phyloP scores from a whole-genome alignment of 495 filamentous ascomycete genomes.

The Hyaloscypha variabilis region DNA sequence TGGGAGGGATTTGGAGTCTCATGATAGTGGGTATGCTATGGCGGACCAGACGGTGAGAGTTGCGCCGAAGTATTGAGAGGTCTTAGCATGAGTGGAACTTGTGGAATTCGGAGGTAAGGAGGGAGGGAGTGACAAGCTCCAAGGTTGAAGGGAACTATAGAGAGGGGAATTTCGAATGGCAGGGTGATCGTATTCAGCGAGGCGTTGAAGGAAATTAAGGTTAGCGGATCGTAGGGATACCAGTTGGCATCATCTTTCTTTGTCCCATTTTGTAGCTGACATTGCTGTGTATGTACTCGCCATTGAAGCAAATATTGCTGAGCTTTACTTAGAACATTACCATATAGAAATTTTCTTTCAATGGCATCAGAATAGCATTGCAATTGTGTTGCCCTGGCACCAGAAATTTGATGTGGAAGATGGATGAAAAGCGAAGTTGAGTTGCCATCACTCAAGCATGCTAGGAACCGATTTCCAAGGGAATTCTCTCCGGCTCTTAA shows the following conservation, averaged over 20 bases:
- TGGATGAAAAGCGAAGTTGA: no score
- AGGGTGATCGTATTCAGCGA: not conserved
- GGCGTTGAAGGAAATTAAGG: not conserved
- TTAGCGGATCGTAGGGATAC: not conserved
- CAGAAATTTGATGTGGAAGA: no score
- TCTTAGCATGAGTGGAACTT: not conserved
- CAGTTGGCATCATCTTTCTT: not conserved
- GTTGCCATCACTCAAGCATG: no score
- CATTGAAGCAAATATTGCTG: no score
- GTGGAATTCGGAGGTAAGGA: not conserved
- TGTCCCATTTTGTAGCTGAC: not conserved
- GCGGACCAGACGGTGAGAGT: not conserved
- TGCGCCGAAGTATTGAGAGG: not conserved
- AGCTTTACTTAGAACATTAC: no score
- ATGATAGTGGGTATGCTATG: slow-evolving; percentile 12
- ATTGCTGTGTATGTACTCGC: not conserved
- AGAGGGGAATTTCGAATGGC: not conserved
- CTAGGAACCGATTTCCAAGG: no score
- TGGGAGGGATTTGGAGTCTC: slow-evolving; percentile 7
- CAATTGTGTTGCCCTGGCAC: no score
- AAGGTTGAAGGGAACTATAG: not conserved
- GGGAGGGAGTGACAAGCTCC: not conserved
- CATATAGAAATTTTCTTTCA: no score
- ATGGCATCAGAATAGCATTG: no score
- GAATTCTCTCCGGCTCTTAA: no score